Base-by-base conservation (phyloP, 306 rosid species). In the Styphnolobium japonicum region DNA sequence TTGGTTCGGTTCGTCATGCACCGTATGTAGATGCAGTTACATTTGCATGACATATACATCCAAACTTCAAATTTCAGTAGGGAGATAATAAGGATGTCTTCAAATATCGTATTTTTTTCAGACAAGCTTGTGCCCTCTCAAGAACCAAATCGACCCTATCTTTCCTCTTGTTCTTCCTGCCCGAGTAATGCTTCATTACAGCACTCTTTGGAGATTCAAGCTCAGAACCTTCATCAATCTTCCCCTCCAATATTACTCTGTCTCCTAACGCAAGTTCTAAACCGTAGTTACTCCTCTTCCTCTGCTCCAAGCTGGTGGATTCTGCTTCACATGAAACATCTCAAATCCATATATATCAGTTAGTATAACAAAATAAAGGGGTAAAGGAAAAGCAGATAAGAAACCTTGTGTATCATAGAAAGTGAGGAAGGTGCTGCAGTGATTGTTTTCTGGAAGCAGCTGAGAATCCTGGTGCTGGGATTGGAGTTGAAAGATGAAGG, bases 71-170 rank as follows among this genome's bases (percentile, higher is more conserved):
- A 71, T 43, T 70, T 84, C 81, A 87, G 52, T 75, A 51, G 25
- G 75, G 18, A 36, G 71, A 68, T 8, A 70, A 62, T 5, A 87
- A 70, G 2, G 81, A 67, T 37, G 80, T 36, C 68, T 89, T 89
- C 23, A 89, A 71, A 67, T 31, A 87, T 52, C 34, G 51, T 8
- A 89, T 82, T 79, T 89, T 89, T 18, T 78, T 70, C 1, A 89
- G 80, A 75, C 92, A 89, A 45, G 49, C 78, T 29, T 83, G 77
- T 10, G 92, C 92, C 39, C 78, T 89, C 56, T 89, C 89, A 58
- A 89, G 79, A 76, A 85, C 86, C 71, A 80, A 65, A 31, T 89
- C 89, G 0, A 87, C 90, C 79, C 90, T 87, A 16, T 85, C 80
- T 82, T 42, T 86, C 57, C 85, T 83, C 86, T 75, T 85, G 2